Evolutionary conservation across 2,329 filamentous ascomycete genomes (phyloP).

Genomic region (Furcasterigmium furcatum): DNA sequence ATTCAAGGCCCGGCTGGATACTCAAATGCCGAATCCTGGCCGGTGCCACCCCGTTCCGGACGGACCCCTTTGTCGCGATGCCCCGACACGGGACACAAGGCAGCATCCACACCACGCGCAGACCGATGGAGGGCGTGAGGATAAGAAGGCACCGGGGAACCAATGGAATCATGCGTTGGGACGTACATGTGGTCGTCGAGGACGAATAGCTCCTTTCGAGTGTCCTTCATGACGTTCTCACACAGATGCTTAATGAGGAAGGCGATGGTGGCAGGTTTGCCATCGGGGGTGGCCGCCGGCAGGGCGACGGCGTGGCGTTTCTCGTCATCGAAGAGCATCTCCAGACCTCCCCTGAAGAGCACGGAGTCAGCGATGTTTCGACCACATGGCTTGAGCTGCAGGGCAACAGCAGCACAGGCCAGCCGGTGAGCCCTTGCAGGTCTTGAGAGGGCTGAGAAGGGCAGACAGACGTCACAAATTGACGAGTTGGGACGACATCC

Average conservation of each 20-base stretch:
- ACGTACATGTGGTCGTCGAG: constrained; percentile 84
- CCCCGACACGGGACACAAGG: constrained; percentile 1
- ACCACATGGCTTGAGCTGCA: no score
- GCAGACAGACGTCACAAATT: constrained; percentile 1
- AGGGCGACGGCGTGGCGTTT: constrained; percentile 69
- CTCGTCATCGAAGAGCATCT: constrained; percentile 88
- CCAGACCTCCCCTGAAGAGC: constrained; percentile 74
- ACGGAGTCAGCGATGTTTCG: constrained; percentile 3
- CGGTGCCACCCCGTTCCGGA: no score
- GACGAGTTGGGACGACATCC: constrained; percentile 1
- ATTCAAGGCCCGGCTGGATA: no score
- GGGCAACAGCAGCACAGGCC: no score
- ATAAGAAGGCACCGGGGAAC: not conserved
- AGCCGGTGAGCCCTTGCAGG: no score
- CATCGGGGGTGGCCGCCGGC: constrained; percentile 58
- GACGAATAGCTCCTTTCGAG: constrained; percentile 83
- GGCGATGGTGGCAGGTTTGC: constrained; percentile 63
- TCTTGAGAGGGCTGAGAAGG: not conserved
- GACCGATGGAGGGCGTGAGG: no score
- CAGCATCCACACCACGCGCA: not conserved
- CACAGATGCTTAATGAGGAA: constrained; percentile 79
- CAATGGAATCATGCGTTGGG: constrained; percentile 6
- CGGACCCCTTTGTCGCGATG: no score
- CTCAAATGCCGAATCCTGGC: no score
- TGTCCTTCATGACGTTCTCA: constrained; percentile 79